phyloP scores from a whole-genome alignment of 352 stramenopile species.

The Globisporangium parvum region DNA sequence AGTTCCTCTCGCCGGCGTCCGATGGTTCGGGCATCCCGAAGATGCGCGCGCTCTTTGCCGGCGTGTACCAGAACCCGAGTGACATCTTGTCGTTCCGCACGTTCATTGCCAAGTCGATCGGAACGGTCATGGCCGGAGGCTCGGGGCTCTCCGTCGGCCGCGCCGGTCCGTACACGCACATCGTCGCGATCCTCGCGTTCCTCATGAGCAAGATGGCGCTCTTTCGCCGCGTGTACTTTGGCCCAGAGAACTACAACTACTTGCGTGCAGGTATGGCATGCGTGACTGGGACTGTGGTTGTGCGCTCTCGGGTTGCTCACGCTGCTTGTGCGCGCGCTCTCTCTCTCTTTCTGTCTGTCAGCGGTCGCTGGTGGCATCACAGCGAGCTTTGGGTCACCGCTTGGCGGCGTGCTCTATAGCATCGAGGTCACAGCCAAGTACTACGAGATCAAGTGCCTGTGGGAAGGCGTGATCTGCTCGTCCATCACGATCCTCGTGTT shows the following conservation, averaged over 20 bases:
- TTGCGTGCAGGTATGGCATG: slow-evolving; percentile 41
- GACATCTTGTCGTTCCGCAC: slow-evolving; percentile 58
- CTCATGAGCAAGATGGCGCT: slow-evolving; percentile 57
- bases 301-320: not conserved
- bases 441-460: slow-evolving; percentile 83
- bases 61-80: slow-evolving; percentile 65
- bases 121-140: slow-evolving; percentile 54
- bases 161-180: slow-evolving; percentile 66
- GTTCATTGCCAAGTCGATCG: slow-evolving; percentile 61
- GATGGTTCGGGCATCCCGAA: slow-evolving; percentile 75
- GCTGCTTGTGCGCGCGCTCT: not conserved
- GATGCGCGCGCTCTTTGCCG: slow-evolving; percentile 69
- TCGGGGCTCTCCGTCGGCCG: slow-evolving; percentile 67
- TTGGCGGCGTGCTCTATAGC: slow-evolving; percentile 76
- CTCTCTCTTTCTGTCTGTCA: slow-evolving; percentile 4
- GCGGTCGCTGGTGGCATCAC: slow-evolving; percentile 75
- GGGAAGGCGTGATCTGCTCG: slow-evolving; percentile 78
- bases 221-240: slow-evolving; percentile 64
- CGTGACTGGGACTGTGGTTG: not conserved
- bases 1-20: slow-evolving; percentile 54
- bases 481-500: slow-evolving; percentile 76
- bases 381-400: slow-evolving; percentile 70
- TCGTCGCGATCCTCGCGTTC: slow-evolving; percentile 69
- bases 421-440: slow-evolving; percentile 84
- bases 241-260: slow-evolving; percentile 65